These are phyloP conservation scores for Acacia acuminata DNA, from an alignment of 306 rosid genomes.

Conservation along the genomic window DNA sequence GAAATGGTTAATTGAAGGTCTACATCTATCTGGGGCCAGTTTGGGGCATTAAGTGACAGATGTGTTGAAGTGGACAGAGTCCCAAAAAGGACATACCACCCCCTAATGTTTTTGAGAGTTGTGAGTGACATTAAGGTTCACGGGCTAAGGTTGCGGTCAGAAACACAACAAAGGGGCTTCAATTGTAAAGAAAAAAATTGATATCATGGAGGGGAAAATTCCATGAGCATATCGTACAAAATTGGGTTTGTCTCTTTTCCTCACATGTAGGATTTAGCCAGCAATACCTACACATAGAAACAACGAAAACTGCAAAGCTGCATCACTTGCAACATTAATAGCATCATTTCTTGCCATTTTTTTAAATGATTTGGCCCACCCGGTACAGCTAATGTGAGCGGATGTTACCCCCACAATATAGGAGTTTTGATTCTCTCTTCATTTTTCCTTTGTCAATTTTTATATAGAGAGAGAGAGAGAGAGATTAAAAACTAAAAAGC, in stretches of 20 bases:
- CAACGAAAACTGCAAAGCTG: constrained; percentile 48
- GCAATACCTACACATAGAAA: constrained; percentile 37
- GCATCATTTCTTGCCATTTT: constrained; percentile 24
- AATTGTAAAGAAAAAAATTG: constrained; percentile 6
- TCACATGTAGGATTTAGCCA: constrained; percentile 66
- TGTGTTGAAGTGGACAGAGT: constrained; percentile 35
- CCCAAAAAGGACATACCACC: constrained; percentile 38
- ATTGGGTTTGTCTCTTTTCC: constrained; percentile 67
- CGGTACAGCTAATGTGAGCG: constrained; percentile 37
- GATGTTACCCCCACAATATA: constrained; percentile 37
- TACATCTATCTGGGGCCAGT: constrained; percentile 30
- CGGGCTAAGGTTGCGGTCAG: constrained; percentile 53
- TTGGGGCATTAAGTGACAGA: constrained; percentile 19
- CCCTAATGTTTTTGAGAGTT: constrained; percentile 37
- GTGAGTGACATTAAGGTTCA: constrained; percentile 55
- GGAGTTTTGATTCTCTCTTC: constrained; percentile 27
- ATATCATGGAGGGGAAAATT: constrained; percentile 26
- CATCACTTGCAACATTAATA: constrained; percentile 38
- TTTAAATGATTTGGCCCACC: constrained; percentile 19
- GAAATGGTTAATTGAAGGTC: not conserved
- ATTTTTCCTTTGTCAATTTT: not conserved
- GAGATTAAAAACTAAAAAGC: too few species aligned
- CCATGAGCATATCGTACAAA: constrained; percentile 44
- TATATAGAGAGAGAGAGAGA: not conserved
- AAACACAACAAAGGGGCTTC: constrained; percentile 37